Conservation (phyloP, 768 basidiomycete genomes). For the Hericium coralloides region DNA sequence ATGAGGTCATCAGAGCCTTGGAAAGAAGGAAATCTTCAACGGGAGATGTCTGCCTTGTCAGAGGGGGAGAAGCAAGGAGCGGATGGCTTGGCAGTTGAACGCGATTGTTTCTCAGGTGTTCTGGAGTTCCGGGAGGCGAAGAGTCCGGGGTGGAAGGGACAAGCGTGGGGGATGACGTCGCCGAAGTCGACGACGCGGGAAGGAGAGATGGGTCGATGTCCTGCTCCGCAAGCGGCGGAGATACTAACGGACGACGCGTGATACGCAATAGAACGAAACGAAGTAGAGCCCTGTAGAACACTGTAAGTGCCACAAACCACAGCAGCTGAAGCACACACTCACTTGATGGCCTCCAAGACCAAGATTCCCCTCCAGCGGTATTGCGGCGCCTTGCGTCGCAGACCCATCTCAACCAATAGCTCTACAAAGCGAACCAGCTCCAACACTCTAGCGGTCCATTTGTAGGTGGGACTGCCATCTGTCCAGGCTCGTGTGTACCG, state of each 20-base stretch:
- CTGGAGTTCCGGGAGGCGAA: conserved; percentile 57
- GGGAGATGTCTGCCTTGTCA: conserved; percentile 40
- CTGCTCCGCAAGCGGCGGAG: conserved; percentile 77
- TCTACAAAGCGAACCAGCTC: conserved; percentile 75
- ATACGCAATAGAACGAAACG: conserved; percentile 65
- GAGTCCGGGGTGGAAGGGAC: conserved; percentile 47
- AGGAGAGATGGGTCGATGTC: conserved; percentile 74
- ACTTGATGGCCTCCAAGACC: conserved; percentile 81
- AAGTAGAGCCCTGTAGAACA: conserved; percentile 51
- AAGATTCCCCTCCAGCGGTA: conserved; percentile 71
- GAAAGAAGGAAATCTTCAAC: conserved; percentile 79
- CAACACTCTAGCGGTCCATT: conserved; percentile 67
- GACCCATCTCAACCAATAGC: conserved; percentile 83
- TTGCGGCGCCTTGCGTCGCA: conserved; percentile 62
- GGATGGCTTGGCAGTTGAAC: conserved; percentile 56
- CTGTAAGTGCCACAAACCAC: background rate
- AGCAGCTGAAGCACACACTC: conserved; percentile 17
- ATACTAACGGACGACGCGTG: conserved; percentile 68
- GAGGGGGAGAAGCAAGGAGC: conserved; percentile 45
- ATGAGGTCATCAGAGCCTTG: conserved; percentile 65
- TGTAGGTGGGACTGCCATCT: conserved; percentile 60
- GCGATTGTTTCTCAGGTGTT: conserved; percentile 77
- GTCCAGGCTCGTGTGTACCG: conserved; percentile 89
- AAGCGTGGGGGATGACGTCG: conserved; percentile 49
- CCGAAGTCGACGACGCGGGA: conserved; percentile 32